A percentile compares a stretch with the other conserved stretches of the same genome.
phyloP scores from a whole-genome alignment of 768 basidiomycete species.

The Cystobasidium ongulense region DNA sequence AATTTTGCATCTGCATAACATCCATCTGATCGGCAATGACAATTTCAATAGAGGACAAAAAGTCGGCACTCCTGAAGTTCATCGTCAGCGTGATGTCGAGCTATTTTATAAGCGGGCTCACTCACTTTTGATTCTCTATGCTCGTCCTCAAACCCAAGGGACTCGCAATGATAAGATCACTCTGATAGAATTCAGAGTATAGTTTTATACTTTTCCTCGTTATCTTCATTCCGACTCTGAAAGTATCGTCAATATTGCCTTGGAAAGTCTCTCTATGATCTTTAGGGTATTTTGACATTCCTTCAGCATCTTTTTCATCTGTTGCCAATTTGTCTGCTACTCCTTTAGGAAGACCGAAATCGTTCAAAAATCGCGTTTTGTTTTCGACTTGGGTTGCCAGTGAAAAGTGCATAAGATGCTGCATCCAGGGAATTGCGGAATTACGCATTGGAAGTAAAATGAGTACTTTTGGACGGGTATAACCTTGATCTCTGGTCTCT shows the following conservation, averaged over 20 bases:
- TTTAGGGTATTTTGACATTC: conserved; percentile 64
- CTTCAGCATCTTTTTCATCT: conserved; percentile 45
- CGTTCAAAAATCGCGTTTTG: conserved; percentile 65
- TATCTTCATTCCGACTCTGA: conserved; percentile 82
- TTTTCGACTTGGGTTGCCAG: conserved; percentile 77
- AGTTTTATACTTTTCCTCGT: conserved; percentile 85
- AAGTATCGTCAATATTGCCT: conserved; percentile 95
- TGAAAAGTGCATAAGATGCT: conserved; percentile 56
- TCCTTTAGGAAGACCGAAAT: conserved; percentile 73
- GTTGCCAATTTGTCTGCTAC: conserved; percentile 63
- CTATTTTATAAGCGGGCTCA: too few species aligned
- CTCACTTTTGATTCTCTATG: conserved; percentile 88
- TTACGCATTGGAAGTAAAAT: conserved; percentile 89
- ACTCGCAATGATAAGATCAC: conserved; percentile 86
- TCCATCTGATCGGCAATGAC: conserved; percentile 87
- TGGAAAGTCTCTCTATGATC: conserved; percentile 91
- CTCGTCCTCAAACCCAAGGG: conserved; percentile 82
- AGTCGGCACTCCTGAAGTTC: conserved; percentile 65
- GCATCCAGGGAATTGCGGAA: conserved; percentile 71
- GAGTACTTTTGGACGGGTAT: conserved; percentile 89
- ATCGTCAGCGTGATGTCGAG: neutral
- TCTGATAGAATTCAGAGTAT: conserved; percentile 80
- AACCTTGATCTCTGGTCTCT: conserved; percentile 83
- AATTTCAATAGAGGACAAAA: conserved; percentile 85
- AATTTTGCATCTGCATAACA: conserved; percentile 93